Base-by-base conservation (phyloP, 371 early-diverging fungal species). In the Mortierella sp. region DNA sequence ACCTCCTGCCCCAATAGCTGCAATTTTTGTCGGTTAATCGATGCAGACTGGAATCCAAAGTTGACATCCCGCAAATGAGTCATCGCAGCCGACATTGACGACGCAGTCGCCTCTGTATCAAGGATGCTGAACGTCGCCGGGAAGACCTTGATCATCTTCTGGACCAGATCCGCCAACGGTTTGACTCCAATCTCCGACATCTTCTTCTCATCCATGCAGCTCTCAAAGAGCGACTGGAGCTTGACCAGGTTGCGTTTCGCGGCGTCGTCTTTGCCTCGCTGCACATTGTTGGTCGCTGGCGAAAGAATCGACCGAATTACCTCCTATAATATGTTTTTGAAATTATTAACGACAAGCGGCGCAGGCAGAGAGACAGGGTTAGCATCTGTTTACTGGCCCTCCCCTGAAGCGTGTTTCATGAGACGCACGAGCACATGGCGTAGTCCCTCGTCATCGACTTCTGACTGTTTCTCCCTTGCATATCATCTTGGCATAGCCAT, bases 161-260 rank as follows among this genome's bases (percentile, higher is more conserved):
- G 77, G 5, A 93, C 73, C 21, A 93, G 71, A 60, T 90, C 89
- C 6, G 80, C 48, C 49, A 93, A 56, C 2, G 93, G 93, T 54
- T 88, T 76, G 0, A 90, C 84, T 5, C 93, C 92, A 32, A 83
- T 86, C 43, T 83, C 75, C 35, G 90, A 88, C 71, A 93, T 90
- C 41, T 72, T 75, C 21, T 88, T 78, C 78, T 93, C 92, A 46
- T 93, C 89, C 92, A 92, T 91, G 80, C 94, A 93, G 32, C 91
- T 89, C 68, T 89, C 87, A 74, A 87, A 94, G 35, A 93, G 72
- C 1, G 76, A 73, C 76, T 92, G 90, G 46, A 88, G 88, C 78
- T 91, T 92, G 75, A 88, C 72, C 75, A 93, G 91, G 74, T 91
- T 92, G 43, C 86, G 82, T 7, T 74, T 65, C 4, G 79, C 72